Base-by-base conservation (phyloP, 768 basidiomycete genomes). In the Serendipita sp. region DNA sequence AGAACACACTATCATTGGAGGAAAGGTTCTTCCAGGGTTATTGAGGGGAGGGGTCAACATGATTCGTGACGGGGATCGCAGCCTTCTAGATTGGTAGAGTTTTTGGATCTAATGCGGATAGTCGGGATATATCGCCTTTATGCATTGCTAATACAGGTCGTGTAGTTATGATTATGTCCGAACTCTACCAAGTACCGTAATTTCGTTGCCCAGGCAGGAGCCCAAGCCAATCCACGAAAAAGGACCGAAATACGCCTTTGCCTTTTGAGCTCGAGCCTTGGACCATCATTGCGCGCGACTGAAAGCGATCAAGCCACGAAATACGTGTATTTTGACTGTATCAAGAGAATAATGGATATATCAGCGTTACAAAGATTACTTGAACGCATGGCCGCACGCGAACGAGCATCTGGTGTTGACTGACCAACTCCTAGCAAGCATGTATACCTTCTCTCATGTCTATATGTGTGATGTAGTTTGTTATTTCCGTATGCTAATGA, bases 1-100 rank as follows among this genome's bases (percentile, higher is more conserved):
- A 51, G 80, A 83, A 66, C 86, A 90, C 67, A 99, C 95, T 17
- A 83, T 99, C 65, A 78, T 93, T 62, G 77, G 81, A 20, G 95
- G 95, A 2, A 80, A 84, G 69, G 80, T 99, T 60, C 78, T 98
- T 16, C 87, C 92, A 0, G 81, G 86, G 14, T 78, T 98, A 17
- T 77, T 98, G 48, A 82, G 95, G 13, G 91, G 89, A 3, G 95
- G 92, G 0, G 72, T 92, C 62, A 88, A 94, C 68, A 78, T 97
- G 5, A 65, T 65, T 2, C 63, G 73, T 48, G 61, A 64, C 34
- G 65, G 67, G 22, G 67, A 66, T 24, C 63, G 66, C 51, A 68
- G 66, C 1, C 45, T 72, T 26, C 45, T 71, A 28, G 68, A 68
- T n/a, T 72, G 72, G 72, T 72, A n/a, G n/a, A 20, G 5, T 48